A percentile compares a stretch with the other conserved stretches of the same genome.
These are phyloP conservation scores for Botrytis galanthina DNA, from an alignment of 2,329 filamentous ascomycete genomes.

Conservation along the genomic window DNA sequence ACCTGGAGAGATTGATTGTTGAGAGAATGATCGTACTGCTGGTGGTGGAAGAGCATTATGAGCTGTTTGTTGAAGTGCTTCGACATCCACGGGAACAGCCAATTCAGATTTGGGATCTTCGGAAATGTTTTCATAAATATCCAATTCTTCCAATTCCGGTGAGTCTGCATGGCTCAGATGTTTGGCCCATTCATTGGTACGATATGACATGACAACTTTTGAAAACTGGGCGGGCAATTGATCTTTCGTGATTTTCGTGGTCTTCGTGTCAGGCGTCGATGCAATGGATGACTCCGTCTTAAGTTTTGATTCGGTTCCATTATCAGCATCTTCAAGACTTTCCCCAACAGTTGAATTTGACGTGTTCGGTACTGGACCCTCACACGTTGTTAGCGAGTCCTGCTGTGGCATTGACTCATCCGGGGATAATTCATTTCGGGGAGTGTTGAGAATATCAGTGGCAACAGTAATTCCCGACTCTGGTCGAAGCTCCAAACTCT, in stretches of 20 bases:
- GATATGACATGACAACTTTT: constrained; percentile 74
- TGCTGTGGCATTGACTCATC: background rate
- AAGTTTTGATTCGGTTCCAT: background rate
- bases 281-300: constrained; percentile 38
- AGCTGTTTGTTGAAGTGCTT: constrained; percentile 64
- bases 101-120: constrained; percentile 47
- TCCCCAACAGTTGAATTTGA: background rate
- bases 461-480: background rate
- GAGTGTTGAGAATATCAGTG: background rate
- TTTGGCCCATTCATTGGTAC: constrained; percentile 96
- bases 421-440: background rate
- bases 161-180: constrained; percentile 75
- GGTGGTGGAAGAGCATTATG: constrained; percentile 25
- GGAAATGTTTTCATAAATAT: constrained; percentile 45
- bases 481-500: background rate
- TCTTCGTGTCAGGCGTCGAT: constrained; percentile 45
- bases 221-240: constrained; percentile 70
- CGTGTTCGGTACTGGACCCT: constrained; percentile 13
- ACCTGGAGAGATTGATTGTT: constrained; percentile 23
- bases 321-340: background rate
- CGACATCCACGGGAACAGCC: constrained; percentile 60
- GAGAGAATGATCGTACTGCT: constrained; percentile 27
- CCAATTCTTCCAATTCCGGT: constrained; percentile 63
- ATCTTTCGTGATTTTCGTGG: constrained; percentile 54
- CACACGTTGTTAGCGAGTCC: constrained; percentile 24